Evolutionary conservation across 768 basidiomycete genomes (phyloP).

Genomic region (Pleurotus giganteus): DNA sequence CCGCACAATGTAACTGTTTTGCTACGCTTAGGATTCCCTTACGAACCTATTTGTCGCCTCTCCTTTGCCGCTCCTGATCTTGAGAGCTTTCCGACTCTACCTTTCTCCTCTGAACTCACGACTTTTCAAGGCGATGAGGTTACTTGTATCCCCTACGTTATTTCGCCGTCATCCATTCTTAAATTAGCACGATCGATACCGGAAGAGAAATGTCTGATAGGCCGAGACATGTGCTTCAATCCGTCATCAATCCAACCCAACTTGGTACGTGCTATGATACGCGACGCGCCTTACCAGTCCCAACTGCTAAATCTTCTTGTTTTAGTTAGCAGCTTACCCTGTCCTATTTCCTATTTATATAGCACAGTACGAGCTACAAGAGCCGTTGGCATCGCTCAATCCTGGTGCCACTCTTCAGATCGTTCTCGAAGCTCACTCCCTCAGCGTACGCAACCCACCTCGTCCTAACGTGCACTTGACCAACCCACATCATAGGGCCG

Average conservation of each 20-base stretch:
- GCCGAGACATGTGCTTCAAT: constrained; percentile 36
- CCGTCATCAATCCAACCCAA: constrained; percentile 42
- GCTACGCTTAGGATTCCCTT: constrained; percentile 36
- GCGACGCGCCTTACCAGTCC: background rate
- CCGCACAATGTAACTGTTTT: background rate
- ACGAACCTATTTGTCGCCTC: constrained; percentile 43
- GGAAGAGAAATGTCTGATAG: constrained; percentile 31
- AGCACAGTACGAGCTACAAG: constrained; percentile 40
- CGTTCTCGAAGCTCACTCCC: constrained; percentile 31
- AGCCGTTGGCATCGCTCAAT: constrained; percentile 9
- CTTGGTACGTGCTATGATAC: constrained; percentile 34
- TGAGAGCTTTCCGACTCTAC: constrained; percentile 28
- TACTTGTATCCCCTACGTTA: constrained; percentile 54
- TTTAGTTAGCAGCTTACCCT: constrained; percentile 58
- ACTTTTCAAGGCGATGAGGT: constrained; percentile 48
- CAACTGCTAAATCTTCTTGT: constrained; percentile 8
- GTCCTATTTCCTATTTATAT: constrained; percentile 66
- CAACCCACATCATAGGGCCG: constrained; percentile 14
- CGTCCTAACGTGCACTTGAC: background rate
- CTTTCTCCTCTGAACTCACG: constrained; percentile 47
- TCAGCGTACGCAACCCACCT: constrained; percentile 20
- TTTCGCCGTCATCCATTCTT: constrained; percentile 51
- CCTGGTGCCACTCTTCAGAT: constrained; percentile 18
- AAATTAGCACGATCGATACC: constrained; percentile 28
- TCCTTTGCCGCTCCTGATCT: constrained; percentile 31